Conservation (phyloP, 192 early-diverging fungal species). For the Dimargaris cristalligena region DNA sequence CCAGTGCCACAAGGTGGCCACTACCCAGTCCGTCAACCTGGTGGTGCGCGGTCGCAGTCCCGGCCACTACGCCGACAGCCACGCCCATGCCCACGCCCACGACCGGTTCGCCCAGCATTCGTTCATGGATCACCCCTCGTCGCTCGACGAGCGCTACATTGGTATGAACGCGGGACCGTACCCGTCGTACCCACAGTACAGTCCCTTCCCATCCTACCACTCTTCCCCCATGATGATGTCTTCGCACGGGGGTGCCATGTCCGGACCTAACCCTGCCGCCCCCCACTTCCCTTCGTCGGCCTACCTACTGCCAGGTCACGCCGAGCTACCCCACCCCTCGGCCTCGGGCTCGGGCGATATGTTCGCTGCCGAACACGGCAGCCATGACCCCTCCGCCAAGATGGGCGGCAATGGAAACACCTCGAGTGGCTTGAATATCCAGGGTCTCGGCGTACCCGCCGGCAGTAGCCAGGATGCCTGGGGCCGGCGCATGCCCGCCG, state of each 20-base stretch:
- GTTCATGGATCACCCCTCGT: neutral
- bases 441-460: neutral
- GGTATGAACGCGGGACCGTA: neutral
- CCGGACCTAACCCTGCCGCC: neutral
- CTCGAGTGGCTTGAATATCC: neutral
- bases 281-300: neutral
- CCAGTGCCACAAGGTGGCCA: slow-evolving; percentile 38
- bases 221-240: slow-evolving; percentile 7
- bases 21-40: slow-evolving; percentile 54
- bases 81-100: slow-evolving; percentile 10
- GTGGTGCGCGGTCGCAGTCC: slow-evolving; percentile 89
- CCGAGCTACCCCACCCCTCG: neutral
- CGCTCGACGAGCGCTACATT: slow-evolving; percentile 8
- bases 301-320: neutral
- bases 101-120: neutral
- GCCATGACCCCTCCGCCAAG: neutral
- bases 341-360: neutral
- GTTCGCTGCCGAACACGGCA: neutral
- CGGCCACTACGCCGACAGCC: slow-evolving; percentile 69
- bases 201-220: slow-evolving; percentile 7
- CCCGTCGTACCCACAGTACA: neutral
- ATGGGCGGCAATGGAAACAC: neutral
- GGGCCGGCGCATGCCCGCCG: neutral
- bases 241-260: neutral
- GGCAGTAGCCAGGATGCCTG: neutral